Conservation (phyloP, 2,329 filamentous ascomycete species). For the Talaromyces sp. region DNA sequence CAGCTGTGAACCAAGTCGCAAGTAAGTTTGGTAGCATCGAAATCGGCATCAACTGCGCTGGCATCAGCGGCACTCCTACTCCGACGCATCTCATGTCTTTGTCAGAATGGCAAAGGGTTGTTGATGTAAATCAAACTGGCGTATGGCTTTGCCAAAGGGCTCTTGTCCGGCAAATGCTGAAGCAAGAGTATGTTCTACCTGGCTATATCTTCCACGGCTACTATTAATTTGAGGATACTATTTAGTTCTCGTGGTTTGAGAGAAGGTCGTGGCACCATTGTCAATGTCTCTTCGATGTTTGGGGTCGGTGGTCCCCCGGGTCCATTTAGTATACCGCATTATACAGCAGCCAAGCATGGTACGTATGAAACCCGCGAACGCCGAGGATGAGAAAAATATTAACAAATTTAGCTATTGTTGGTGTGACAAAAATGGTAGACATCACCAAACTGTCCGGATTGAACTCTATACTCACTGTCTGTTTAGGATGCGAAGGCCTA, state of each 20-base stretch:
- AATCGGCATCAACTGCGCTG: conserved; percentile 60
- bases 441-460: neutral
- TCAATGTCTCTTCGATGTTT: conserved; percentile 30
- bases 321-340: conserved; percentile 18
- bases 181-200: conserved; percentile 24
- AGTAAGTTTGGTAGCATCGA: conserved; percentile 57
- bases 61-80: conserved; percentile 48
- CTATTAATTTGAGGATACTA: too few species aligned
- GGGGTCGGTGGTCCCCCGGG: conserved; percentile 21
- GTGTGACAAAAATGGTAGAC: conserved; percentile 26
- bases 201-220: too few species aligned
- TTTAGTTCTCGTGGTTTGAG: conserved; percentile 16
- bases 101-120: conserved; percentile 54
- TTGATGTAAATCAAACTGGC: conserved; percentile 59
- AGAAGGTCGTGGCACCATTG: conserved; percentile 27
- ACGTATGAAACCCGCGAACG: neutral
- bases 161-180: conserved; percentile 40
- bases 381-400: neutral
- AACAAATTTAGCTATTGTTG: conserved; percentile 25
- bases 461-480: neutral
- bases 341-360: conserved; percentile 31
- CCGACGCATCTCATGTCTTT: conserved; percentile 52
- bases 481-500: conserved; percentile 51
- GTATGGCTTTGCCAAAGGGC: conserved; percentile 62
- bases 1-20: conserved; percentile 46